Percentiles rank a stretch among this genome's conserved stretches.
phyloP scores from a whole-genome alignment of 1,284 basidiomycete species.

The Schizophyllum commune region DNA sequence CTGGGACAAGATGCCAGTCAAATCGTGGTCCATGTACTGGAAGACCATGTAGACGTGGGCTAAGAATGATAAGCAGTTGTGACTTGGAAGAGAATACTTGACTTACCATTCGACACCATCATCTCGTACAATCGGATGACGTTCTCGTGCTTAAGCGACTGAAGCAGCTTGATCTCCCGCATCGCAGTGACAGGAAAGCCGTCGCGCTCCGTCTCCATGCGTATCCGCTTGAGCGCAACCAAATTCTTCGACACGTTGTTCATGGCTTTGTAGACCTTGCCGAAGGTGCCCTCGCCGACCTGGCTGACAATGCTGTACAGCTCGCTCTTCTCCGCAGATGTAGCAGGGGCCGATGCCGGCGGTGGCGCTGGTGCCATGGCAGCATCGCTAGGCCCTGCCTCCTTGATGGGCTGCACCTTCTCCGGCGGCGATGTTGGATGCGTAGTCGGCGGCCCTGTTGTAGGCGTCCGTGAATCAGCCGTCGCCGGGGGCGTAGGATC shows the following conservation, averaged over 20 bases:
- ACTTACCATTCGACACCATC: slow-evolving; percentile 92
- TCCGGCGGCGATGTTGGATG: slow-evolving; percentile 4
- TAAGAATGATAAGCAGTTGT: slow-evolving; percentile 23
- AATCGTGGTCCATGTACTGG: slow-evolving; percentile 99
- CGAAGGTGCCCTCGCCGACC: slow-evolving; percentile 98
- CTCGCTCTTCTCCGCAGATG: slow-evolving; percentile 31
- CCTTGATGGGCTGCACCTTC: background rate
- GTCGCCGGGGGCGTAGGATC: background rate
- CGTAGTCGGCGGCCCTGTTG: slow-evolving; percentile 3
- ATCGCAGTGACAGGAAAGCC: slow-evolving; percentile 99
- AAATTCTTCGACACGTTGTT: slow-evolving; percentile 69
- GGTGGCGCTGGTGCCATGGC: background rate
- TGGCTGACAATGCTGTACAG: slow-evolving; percentile 88
- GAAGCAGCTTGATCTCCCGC: slow-evolving; percentile 97
- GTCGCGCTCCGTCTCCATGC: slow-evolving; percentile 97
- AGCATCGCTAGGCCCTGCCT: background rate
- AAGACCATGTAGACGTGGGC: slow-evolving; percentile 99
- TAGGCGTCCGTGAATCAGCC: background rate
- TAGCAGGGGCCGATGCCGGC: background rate
- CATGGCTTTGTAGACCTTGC: slow-evolving; percentile 97
- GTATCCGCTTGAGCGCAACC: slow-evolving; percentile 94
- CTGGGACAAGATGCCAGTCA: slow-evolving; percentile 92
- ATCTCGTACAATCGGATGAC: slow-evolving; percentile 91
- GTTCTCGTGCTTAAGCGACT: slow-evolving; percentile 85
- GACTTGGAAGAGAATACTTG: slow-evolving; percentile 7